Percentiles rank a stretch among this genome's conserved stretches.
phyloP scores from a whole-genome alignment of 202 grass and related monocot species.

The Sporobolus alterniflorus region DNA sequence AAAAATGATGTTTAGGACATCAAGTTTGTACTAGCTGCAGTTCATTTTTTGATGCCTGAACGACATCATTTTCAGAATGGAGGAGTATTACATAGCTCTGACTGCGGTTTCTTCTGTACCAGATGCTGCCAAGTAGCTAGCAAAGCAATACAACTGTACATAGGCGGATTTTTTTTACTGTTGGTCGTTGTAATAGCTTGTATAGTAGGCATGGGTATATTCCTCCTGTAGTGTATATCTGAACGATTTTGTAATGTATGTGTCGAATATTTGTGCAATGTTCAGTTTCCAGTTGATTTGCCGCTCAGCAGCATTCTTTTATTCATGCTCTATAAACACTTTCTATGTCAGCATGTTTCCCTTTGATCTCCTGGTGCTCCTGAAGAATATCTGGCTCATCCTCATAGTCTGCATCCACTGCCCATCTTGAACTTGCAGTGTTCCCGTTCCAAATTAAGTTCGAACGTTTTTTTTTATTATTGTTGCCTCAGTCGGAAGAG shows the following conservation, averaged over 20 bases:
- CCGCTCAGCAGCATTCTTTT: neutral
- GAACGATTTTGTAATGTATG: conserved; percentile 40
- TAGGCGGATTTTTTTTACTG: conserved; percentile 13
- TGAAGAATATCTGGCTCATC: neutral
- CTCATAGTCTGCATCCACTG: neutral
- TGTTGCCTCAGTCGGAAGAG: neutral
- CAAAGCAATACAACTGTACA: conserved; percentile 32
- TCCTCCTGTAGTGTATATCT: conserved; percentile 5
- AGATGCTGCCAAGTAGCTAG: neutral
- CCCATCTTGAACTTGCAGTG: neutral
- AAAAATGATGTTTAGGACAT: too few relatives aligned
- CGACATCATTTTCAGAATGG: too few relatives aligned
- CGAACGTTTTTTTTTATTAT: neutral
- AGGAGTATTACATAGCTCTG: neutral
- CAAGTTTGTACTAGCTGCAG: too few relatives aligned
- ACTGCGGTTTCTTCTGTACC: neutral
- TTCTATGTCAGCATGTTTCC: neutral
- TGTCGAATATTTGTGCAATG: neutral
- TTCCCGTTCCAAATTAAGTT: neutral
- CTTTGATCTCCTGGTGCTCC: neutral
- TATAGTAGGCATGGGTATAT: conserved; percentile 38
- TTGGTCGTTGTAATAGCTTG: conserved; percentile 23
- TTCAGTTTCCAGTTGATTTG: neutral
- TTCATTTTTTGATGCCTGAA: too few relatives aligned
- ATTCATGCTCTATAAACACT: neutral